Conservation (phyloP, 306 rosid genomes). For the Echinosophora koreensis region DNA sequence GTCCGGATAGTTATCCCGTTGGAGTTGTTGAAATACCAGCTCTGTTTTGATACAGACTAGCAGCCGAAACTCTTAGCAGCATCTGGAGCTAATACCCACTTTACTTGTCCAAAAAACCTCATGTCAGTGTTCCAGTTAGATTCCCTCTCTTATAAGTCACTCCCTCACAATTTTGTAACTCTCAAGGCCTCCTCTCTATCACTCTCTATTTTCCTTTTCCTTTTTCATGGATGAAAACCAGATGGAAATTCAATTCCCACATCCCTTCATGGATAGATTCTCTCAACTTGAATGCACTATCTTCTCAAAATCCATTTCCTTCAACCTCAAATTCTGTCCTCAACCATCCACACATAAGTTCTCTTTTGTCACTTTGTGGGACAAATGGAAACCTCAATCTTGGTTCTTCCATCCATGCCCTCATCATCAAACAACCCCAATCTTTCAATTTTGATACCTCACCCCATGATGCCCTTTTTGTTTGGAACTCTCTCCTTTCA, state of each 20-base stretch:
- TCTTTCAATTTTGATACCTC: slow-evolving; percentile 39
- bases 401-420: slow-evolving; percentile 88
- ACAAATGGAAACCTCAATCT: slow-evolving; percentile 57
- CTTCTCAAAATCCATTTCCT: slow-evolving; percentile 50
- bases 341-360: slow-evolving; percentile 60
- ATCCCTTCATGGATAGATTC: slow-evolving; percentile 56
- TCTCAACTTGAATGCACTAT: slow-evolving; percentile 42
- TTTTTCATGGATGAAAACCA: slow-evolving; percentile 84
- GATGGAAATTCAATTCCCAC: slow-evolving; percentile 56
- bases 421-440: slow-evolving; percentile 59
- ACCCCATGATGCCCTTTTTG: slow-evolving; percentile 53
- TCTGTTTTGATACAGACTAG: too few species aligned
- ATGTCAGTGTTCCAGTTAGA: too few species aligned
- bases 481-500: slow-evolving; percentile 80
- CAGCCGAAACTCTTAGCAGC: too few species aligned
- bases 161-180: too few species aligned
- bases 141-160: too few species aligned
- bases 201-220: background rate
- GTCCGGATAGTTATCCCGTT: too few species aligned
- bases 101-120: too few species aligned
- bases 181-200: too few species aligned
- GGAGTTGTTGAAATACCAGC: too few species aligned
- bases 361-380: slow-evolving; percentile 66
- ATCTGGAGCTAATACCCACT: too few species aligned
- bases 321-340: slow-evolving; percentile 56